Conservation (phyloP, 2,329 filamentous ascomycete genomes). For the Zarea fungicola region DNA sequence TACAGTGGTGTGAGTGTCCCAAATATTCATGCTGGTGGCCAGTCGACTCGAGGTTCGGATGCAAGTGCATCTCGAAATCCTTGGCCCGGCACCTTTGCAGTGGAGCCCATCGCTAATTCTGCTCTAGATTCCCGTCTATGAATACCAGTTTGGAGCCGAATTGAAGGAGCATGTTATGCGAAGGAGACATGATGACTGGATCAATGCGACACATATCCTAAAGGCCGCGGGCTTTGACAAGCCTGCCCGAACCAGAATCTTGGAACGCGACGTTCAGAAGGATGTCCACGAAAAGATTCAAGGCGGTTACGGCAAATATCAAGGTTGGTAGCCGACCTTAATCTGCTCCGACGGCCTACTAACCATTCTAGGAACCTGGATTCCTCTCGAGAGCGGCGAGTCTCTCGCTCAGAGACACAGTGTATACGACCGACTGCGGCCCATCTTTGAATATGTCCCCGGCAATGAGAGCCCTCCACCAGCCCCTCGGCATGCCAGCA, state of each 20-base stretch:
- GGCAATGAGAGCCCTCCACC: conserved; percentile 86
- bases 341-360: background rate
- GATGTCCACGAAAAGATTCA: conserved; percentile 97
- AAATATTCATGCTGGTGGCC: no score
- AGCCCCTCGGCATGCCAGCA: conserved; percentile 86
- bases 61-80: no score
- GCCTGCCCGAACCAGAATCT: conserved; percentile 85
- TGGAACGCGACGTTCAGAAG: conserved; percentile 95
- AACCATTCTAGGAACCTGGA: conserved; percentile 72
- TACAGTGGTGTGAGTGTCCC: conserved; percentile 64
- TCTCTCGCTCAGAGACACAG: conserved; percentile 81
- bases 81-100: background rate
- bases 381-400: conserved; percentile 77
- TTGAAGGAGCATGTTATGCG: conserved; percentile 90
- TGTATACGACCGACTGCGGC: conserved; percentile 72
- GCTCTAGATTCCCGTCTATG: conserved; percentile 82
- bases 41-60: no score
- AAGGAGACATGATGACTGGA: conserved; percentile 88
- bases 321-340: conserved; percentile 51
- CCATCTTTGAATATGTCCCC: conserved; percentile 84
- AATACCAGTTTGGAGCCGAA: conserved; percentile 79
- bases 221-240: conserved; percentile 98
- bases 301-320: conserved; percentile 97
- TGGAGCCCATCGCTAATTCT: conserved; percentile 8
- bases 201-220: conserved; percentile 98